These are phyloP conservation scores for Thalassia testudinum DNA, from an alignment of 116 monocot genomes.

Conservation along the genomic window DNA sequence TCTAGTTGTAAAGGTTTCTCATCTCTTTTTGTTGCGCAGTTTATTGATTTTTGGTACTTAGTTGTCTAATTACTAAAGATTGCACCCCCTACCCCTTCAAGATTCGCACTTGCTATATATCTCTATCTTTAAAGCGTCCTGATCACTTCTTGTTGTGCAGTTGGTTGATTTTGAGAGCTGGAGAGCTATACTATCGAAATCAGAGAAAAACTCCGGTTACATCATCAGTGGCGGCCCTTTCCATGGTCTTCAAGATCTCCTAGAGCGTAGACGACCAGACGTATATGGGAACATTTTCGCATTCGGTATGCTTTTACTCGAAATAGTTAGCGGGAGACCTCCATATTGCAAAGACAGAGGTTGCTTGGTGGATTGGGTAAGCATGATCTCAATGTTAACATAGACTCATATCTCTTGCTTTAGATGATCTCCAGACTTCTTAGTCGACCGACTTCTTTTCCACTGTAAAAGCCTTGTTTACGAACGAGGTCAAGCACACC, in stretches of 20 bases:
- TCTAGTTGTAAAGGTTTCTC: too few relatives aligned
- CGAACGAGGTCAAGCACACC: too few relatives aligned
- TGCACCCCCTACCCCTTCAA: too few relatives aligned
- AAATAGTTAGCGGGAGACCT: constrained; percentile 79
- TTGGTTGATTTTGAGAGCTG: constrained; percentile 94
- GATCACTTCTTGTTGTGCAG: constrained; percentile 24
- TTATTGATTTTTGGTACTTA: constrained; percentile 83
- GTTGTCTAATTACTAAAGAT: too few relatives aligned
- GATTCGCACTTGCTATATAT: too few relatives aligned
- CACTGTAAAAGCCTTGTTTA: too few relatives aligned
- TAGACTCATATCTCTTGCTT: background rate
- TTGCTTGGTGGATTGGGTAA: constrained; percentile 78
- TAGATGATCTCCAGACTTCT: background rate
- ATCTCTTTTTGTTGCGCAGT: too few relatives aligned
- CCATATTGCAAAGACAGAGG: constrained; percentile 87
- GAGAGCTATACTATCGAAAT: constrained; percentile 48
- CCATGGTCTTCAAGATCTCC: constrained; percentile 23
- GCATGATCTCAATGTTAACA: background rate
- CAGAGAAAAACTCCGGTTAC: constrained; percentile 22
- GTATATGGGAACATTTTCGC: constrained; percentile 52
- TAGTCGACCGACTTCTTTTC: background rate
- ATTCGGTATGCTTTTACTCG: constrained; percentile 86
- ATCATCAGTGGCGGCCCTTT: constrained; percentile 16
- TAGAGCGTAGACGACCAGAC: constrained; percentile 30
- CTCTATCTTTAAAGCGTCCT: too few relatives aligned